Evolutionary conservation across 2,329 filamentous ascomycete genomes (phyloP), one percentile per base, ranked within the genome.

Genomic region (Cyanodermella asteris): DNA sequence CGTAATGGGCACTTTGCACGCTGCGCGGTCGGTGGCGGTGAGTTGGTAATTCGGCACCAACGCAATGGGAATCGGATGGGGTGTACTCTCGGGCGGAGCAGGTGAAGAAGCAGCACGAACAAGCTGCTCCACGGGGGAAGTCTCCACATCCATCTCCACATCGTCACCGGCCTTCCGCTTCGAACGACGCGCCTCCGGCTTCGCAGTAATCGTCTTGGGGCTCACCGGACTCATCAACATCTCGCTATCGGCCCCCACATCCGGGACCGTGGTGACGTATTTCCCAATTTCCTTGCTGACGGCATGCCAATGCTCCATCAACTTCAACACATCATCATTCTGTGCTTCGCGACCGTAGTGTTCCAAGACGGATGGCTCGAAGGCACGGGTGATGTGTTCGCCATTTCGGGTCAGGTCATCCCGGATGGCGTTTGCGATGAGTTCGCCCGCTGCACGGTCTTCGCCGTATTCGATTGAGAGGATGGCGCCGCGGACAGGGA

Each of bases 381-480:
- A 53, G 5, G 61, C 41, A 10, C 49, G 52, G 18, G 64, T 53
- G 9, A 44, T 38, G 31, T 60, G 59, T 24, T 61, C 60, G 5
- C 51, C 54, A 32, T 60, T 58, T 19, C 56, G 60, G 23, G 47
- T 47, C 22, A 72, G 45, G 20, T 50, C 51, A 29, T 50, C 55
- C 29, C 51, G 57, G 38, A 91, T 53, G 36, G 70, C 72, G 17
- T 59, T 55, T 27, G 73, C 61, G 12, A 91, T 64, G 11, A 64
- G 60, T 3, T 58, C 51, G 4, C 77, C 69, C 4, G 76, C 64
- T 7, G 62, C 56, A 2, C 52, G 45, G 29, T 72, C 63, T 11
- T 72, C 59, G 1, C 82, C 82, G 46, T 94, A n/a, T n/a, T n/a
- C 84, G 15, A 94, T 54, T 1, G 77, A 73, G 32, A 94, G 71